These are phyloP conservation scores for Cercospora canescens DNA, from an alignment of 2,329 filamentous ascomycete genomes.

Conservation along the genomic window DNA sequence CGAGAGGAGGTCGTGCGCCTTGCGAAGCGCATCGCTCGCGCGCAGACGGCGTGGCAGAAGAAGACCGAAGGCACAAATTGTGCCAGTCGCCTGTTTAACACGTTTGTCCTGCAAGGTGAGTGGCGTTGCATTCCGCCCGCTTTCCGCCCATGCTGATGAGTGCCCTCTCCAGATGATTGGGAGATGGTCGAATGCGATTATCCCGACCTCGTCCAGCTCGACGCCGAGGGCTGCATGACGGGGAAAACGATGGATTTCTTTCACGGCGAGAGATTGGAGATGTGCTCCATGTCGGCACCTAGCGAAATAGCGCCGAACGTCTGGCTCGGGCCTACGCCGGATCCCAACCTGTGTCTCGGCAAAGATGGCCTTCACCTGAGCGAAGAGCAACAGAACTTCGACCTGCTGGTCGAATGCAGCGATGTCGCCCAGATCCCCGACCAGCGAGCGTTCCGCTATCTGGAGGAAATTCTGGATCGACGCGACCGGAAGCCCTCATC, in stretches of 20 bases:
- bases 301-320: conserved; percentile 89
- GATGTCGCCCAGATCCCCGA: conserved; percentile 79
- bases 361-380: conserved; percentile 32
- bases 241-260: conserved; percentile 85
- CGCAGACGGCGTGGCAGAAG: conserved; percentile 74
- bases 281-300: conserved; percentile 88
- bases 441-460: conserved; percentile 61
- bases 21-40: conserved; percentile 65
- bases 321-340: conserved; percentile 84
- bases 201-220: conserved; percentile 71
- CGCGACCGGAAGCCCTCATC: conserved; percentile 19
- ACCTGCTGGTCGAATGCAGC: conserved; percentile 84
- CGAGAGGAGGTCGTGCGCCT: conserved; percentile 66
- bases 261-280: conserved; percentile 83
- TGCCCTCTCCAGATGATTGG: conserved; percentile 58
- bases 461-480: conserved; percentile 56
- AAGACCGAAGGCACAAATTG: conserved; percentile 55
- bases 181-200: conserved; percentile 69
- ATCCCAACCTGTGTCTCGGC: conserved; percentile 54
- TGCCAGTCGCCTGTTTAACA: conserved; percentile 68
- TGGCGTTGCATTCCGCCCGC: conserved; percentile 13
- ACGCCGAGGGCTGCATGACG: conserved; percentile 70
- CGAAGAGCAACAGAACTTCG: conserved; percentile 56
- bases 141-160: conserved; percentile 31
- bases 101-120: conserved; percentile 70